A percentile compares a stretch with the other conserved stretches of the same genome.
These are phyloP conservation scores for Haplosporangium gracile DNA, from an alignment of 192 early-diverging fungal species.

Conservation along the genomic window DNA sequence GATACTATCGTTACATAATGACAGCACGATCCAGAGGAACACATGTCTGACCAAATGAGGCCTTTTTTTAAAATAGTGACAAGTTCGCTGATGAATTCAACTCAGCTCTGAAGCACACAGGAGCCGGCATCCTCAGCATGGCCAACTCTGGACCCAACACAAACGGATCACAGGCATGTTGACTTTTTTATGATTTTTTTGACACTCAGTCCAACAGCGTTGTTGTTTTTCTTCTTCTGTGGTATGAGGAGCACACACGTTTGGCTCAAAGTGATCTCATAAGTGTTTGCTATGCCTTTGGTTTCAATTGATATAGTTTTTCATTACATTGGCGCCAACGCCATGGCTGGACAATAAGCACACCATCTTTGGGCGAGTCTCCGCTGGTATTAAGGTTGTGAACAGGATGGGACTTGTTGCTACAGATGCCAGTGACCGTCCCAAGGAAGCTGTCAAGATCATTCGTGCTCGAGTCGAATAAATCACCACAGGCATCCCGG, in stretches of 20 bases:
- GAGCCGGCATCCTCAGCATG: slow-evolving; percentile 92
- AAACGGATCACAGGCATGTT: slow-evolving; percentile 70
- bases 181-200: slow-evolving; percentile 8
- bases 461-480: slow-evolving; percentile 57
- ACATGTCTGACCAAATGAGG: slow-evolving; percentile 28
- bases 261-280: neutral
- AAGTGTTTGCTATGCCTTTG: neutral
- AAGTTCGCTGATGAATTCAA: slow-evolving; percentile 90
- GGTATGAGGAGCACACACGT: neutral
- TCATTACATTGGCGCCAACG: slow-evolving; percentile 92
- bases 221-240: neutral
- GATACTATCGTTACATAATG: neutral
- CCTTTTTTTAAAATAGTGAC: slow-evolving; percentile 60
- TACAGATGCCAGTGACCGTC: slow-evolving; percentile 67
- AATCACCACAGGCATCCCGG: neutral
- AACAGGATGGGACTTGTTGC: slow-evolving; percentile 83
- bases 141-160: slow-evolving; percentile 83
- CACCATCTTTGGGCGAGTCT: slow-evolving; percentile 90
- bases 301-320: slow-evolving; percentile 72
- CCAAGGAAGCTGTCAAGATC: slow-evolving; percentile 63
- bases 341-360: slow-evolving; percentile 95
- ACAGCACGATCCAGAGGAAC: slow-evolving; percentile 7
- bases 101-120: slow-evolving; percentile 82
- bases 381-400: slow-evolving; percentile 84
- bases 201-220: neutral